These are phyloP conservation scores for Trichophyton simii DNA, from an alignment of 2,329 filamentous ascomycete species.

Conservation along the genomic window DNA sequence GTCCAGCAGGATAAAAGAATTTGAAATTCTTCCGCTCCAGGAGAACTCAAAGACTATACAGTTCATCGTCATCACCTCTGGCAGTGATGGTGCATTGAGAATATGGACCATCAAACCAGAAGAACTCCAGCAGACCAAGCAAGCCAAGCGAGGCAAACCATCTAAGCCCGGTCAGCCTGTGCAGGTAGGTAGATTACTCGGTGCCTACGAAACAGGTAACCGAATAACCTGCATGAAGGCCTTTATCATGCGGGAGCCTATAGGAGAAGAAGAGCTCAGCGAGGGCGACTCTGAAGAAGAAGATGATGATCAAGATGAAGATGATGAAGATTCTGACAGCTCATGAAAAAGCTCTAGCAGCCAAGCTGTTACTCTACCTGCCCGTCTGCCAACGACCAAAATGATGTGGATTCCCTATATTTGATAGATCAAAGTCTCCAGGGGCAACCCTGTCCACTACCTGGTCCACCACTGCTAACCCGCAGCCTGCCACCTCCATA, in stretches of 20 bases:
- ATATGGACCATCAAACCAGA: constrained; percentile 51
- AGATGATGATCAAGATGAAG: constrained; percentile 13
- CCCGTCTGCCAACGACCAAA: background rate
- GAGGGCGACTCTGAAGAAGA: constrained; percentile 19
- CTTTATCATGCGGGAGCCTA: constrained; percentile 65
- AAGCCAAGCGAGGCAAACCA: constrained; percentile 12
- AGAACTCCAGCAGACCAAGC: constrained; percentile 18
- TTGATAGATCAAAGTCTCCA: background rate
- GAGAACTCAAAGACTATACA: constrained; percentile 23
- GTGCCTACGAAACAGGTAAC: constrained; percentile 71
- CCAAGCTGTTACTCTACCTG: background rate
- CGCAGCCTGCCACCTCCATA: background rate
- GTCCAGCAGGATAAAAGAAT: constrained; percentile 72
- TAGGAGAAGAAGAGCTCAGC: constrained; percentile 16
- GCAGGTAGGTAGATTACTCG: constrained; percentile 55
- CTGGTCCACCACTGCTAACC: background rate
- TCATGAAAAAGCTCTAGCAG: background rate
- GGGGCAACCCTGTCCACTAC: background rate
- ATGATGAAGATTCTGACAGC: background rate
- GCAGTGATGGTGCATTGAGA: constrained; percentile 76
- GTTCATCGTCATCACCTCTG: constrained; percentile 56
- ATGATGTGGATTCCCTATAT: background rate
- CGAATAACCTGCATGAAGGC: constrained; percentile 78
- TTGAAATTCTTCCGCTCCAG: constrained; percentile 48
- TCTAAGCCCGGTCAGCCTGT: background rate